A percentile compares a stretch with the other conserved stretches of the same genome.
phyloP scores from a whole-genome alignment of 495 filamentous ascomycete genomes.

The Xylaria grammica region DNA sequence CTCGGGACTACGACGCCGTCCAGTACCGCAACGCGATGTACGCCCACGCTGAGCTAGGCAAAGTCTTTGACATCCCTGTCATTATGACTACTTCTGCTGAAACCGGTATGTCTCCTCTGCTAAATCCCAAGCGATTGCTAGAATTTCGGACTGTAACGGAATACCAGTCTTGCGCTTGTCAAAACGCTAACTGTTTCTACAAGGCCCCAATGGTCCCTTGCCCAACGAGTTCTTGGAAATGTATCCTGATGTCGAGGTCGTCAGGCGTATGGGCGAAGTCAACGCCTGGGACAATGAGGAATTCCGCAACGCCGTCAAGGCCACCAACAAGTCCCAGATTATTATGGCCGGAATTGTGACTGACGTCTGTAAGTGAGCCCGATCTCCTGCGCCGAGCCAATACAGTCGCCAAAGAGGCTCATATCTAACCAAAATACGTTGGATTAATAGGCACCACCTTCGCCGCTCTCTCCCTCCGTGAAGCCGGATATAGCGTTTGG shows the following conservation, averaged over 20 bases:
- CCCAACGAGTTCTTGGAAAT: constrained; percentile 72
- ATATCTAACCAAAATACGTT: background rate
- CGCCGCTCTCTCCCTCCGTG: constrained; percentile 71
- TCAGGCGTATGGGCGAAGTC: constrained; percentile 75
- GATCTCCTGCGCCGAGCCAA: constrained; percentile 9
- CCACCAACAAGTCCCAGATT: constrained; percentile 70
- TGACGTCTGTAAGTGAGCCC: constrained; percentile 66
- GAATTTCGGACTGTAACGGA: too few species aligned
- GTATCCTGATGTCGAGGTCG: constrained; percentile 70
- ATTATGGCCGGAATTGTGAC: constrained; percentile 78
- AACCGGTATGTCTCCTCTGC: constrained; percentile 35
- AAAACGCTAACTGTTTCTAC: constrained; percentile 2
- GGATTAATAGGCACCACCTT: constrained; percentile 63
- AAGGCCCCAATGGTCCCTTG: constrained; percentile 70
- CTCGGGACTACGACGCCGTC: constrained; percentile 67
- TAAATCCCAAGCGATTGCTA: background rate
- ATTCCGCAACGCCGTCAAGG: constrained; percentile 68
- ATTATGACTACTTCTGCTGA: constrained; percentile 74
- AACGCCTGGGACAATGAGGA: constrained; percentile 81
- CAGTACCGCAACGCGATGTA: constrained; percentile 71
- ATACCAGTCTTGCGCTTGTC: too few species aligned
- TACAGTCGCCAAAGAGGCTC: background rate
- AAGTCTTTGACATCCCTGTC: constrained; percentile 70
- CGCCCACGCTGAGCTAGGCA: constrained; percentile 70
- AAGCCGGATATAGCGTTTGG: constrained; percentile 77